Percentiles rank a stretch among this genome's conserved stretches.
These are phyloP conservation scores for Epichloe glyceriae DNA, from an alignment of 2,329 filamentous ascomycete species.

Conservation along the genomic window DNA sequence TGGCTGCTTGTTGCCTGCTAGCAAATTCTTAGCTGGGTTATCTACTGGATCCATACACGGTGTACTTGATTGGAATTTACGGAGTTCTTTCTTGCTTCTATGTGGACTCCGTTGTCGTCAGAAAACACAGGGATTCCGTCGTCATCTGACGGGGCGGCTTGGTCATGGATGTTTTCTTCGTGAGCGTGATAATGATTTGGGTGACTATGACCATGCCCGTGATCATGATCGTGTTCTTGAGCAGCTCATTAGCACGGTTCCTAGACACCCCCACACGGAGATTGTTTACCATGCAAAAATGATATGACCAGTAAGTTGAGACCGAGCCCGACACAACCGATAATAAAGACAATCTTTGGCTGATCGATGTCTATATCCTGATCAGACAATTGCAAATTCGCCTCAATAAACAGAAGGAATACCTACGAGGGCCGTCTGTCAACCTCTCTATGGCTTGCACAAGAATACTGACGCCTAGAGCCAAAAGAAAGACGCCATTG, in stretches of 20 bases:
- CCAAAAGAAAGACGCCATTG: constrained; percentile 64
- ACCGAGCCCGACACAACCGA: constrained; percentile 53
- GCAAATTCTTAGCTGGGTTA: not conserved
- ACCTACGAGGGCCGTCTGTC: constrained; percentile 39
- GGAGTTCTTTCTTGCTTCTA: not conserved
- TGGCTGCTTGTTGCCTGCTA: constrained; percentile 18
- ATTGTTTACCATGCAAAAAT: constrained; percentile 47
- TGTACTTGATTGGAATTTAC: not conserved
- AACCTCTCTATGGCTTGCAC: constrained; percentile 64
- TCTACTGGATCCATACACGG: not conserved
- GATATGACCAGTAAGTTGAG: constrained; percentile 54
- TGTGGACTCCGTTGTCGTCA: not conserved
- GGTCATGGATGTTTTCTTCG: not conserved
- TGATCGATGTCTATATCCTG: constrained; percentile 42
- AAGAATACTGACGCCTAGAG: constrained; percentile 58
- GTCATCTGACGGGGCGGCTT: not conserved
- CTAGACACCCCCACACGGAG: too few species aligned
- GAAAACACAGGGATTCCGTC: not conserved
- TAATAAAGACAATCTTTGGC: constrained; percentile 52
- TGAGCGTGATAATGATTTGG: constrained; percentile 12
- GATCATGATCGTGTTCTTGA: constrained; percentile 23
- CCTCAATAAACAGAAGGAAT: not conserved
- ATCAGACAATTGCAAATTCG: constrained; percentile 8
- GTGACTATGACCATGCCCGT: constrained; percentile 13
- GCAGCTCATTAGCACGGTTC: not conserved